Base-by-base conservation (phyloP, 331 rosid genomes). In the Acacia concinna region DNA sequence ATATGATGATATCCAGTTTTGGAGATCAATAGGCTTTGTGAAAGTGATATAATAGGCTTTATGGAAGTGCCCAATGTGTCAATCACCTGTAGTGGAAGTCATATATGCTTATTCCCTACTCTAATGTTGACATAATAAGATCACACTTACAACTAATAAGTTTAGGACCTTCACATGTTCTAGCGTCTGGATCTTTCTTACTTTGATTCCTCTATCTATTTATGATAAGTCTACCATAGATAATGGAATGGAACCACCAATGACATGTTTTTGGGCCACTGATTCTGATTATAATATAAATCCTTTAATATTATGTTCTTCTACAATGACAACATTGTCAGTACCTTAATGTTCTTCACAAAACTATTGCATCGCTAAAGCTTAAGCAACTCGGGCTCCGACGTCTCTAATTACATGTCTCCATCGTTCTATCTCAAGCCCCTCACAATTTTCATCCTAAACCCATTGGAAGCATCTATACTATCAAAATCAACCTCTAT, bases 31-130 rank as follows among this genome's bases (percentile, higher is more conserved):
- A n/a, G n/a, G n/a, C n/a, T n/a, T n/a, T n/a, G n/a, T n/a, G n/a
- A n/a, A n/a, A n/a, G n/a, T n/a, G n/a, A n/a, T n/a, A n/a, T n/a
- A n/a, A n/a, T n/a, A n/a, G n/a, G n/a, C n/a, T n/a, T n/a, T n/a
- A n/a, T n/a, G n/a, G n/a, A 96, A 88, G 56, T 96, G 99, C 72
- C 99, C 99, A 18, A 96, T 96, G 99, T 96, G 99, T 84, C 87
- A 85, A 69, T 97, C 99, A 51, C 97, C 98, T 46, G 94, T 92
- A 43, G 82, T 93, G 66, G 98, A 96, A 86, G 93, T 90, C 85
- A 90, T 93, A 82, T 96, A 97, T 69, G 94, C 98, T 70, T 93
- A 90, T 81, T 93, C 94, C 30, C 82, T 88, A 71, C 81, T 66
- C 70, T 89, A 81, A 70, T 52, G 43, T 74, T 43, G 87, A 78